These are phyloP conservation scores for Russula lepida DNA, from an alignment of 768 basidiomycete genomes.

Conservation along the genomic window DNA sequence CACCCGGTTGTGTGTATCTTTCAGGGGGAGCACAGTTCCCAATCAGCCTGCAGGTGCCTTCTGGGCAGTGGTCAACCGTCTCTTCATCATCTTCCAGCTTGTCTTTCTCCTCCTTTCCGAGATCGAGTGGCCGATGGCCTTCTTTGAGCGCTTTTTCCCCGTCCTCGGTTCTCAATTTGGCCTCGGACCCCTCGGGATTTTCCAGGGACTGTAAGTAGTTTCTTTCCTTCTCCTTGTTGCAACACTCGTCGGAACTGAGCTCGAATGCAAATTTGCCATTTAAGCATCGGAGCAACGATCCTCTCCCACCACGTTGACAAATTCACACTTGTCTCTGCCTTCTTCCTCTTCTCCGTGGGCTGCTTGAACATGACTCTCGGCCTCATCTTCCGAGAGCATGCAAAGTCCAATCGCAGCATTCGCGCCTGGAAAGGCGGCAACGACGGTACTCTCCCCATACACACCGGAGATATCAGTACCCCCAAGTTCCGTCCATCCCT, in stretches of 20 bases:
- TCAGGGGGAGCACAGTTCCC: conserved; percentile 70
- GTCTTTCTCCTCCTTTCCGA: conserved; percentile 78
- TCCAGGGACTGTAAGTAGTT: conserved; percentile 68
- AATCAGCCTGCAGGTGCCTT: conserved; percentile 87
- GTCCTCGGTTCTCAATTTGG: conserved; percentile 80
- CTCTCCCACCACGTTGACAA: conserved; percentile 69
- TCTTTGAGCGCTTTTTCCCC: conserved; percentile 83
- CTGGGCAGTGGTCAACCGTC: conserved; percentile 83
- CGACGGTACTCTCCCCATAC: conserved; percentile 45
- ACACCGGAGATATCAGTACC: conserved; percentile 28
- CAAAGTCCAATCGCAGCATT: conserved; percentile 59
- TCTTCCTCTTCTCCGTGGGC: conserved; percentile 76
- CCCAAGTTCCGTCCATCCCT: conserved; percentile 28
- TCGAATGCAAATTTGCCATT: neutral
- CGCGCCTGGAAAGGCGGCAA: conserved; percentile 54
- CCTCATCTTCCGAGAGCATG: conserved; percentile 65
- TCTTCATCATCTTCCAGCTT: conserved; percentile 82
- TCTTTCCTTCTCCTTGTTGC: neutral
- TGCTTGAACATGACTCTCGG: conserved; percentile 78
- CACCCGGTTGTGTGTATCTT: conserved; percentile 20
- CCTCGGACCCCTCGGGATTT: conserved; percentile 76
- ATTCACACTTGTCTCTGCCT: conserved; percentile 78
- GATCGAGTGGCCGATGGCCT: conserved; percentile 65
- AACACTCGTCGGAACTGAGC: conserved; percentile 11
- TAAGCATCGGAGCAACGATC: conserved; percentile 59